phyloP scores from a whole-genome alignment of 176 grass and related monocot species.

The Urochloa ruziziensis region DNA sequence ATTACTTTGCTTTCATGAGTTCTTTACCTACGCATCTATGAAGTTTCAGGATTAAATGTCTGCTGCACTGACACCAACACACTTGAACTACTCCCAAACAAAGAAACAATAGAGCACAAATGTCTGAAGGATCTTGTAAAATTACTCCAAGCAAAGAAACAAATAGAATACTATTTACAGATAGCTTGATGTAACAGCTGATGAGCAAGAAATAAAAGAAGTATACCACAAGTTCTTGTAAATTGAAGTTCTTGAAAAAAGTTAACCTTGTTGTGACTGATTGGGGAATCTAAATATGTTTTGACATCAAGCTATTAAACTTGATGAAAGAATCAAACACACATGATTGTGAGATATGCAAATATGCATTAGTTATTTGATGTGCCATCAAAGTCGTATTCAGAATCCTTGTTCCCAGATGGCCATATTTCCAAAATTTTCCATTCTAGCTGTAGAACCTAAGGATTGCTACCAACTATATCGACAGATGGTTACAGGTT shows the following conservation, averaged over 20 bases:
- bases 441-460: not conserved
- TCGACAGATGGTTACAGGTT: not conserved
- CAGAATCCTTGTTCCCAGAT: not conserved
- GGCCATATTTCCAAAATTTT: not conserved
- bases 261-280: not conserved
- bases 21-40: not conserved
- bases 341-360: not conserved
- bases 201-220: not conserved
- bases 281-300: not conserved
- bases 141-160: not conserved
- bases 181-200: not conserved
- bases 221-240: not conserved
- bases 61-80: not conserved
- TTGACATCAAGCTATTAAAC: not conserved
- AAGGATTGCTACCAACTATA: not conserved
- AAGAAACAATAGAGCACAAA: not conserved
- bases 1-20: not conserved
- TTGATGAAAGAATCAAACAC: not conserved
- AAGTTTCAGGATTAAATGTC: not conserved
- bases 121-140: not conserved
- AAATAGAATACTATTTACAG: not conserved
- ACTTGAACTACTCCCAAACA: not conserved
- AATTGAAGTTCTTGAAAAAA: not conserved
- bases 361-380: not conserved
- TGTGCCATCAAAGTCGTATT: not conserved